Evolutionary conservation across 2,329 filamentous ascomycete genomes (phyloP).

Genomic region (Aureobasidium mangrovei): DNA sequence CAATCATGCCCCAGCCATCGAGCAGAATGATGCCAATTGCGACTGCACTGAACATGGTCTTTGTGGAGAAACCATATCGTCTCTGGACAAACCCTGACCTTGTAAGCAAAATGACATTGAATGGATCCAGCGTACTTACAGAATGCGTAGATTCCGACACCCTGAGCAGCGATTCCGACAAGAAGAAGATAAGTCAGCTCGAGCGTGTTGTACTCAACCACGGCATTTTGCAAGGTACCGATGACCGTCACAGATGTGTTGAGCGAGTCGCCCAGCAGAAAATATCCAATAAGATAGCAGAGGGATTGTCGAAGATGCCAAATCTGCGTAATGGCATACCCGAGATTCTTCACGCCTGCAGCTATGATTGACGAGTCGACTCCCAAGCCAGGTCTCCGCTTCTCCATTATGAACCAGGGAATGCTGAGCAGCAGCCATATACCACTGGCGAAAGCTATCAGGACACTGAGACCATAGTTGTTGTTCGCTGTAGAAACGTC

Average conservation of each 20-base stretch:
- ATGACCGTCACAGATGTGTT: slow-evolving; percentile 65
- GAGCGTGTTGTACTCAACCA: slow-evolving; percentile 57
- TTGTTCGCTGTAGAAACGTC: slow-evolving; percentile 52
- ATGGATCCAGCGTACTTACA: slow-evolving; percentile 34
- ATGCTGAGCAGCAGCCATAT: slow-evolving; percentile 56
- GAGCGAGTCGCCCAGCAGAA: slow-evolving; percentile 59
- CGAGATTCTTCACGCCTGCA: slow-evolving; percentile 55
- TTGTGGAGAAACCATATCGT: slow-evolving; percentile 50
- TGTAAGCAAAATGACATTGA: neutral
- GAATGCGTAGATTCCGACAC: slow-evolving; percentile 52
- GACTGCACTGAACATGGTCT: slow-evolving; percentile 60
- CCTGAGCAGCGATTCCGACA: slow-evolving; percentile 56
- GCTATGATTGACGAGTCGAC: slow-evolving; percentile 44
- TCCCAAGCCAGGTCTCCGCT: slow-evolving; percentile 52
- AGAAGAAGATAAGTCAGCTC: slow-evolving; percentile 58
- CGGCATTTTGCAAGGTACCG: slow-evolving; percentile 54
- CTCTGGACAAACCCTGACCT: slow-evolving; percentile 41
- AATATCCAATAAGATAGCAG: slow-evolving; percentile 58
- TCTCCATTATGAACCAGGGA: slow-evolving; percentile 60
- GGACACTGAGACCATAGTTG: slow-evolving; percentile 56
- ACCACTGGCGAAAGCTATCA: slow-evolving; percentile 56
- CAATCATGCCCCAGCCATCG: slow-evolving; percentile 51
- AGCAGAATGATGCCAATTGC: slow-evolving; percentile 54
- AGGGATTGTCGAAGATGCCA: slow-evolving; percentile 58
- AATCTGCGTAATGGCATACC: slow-evolving; percentile 49